These are phyloP conservation scores for Sporothrix protearum DNA, from an alignment of 2,329 filamentous ascomycete species.

Conservation along the genomic window DNA sequence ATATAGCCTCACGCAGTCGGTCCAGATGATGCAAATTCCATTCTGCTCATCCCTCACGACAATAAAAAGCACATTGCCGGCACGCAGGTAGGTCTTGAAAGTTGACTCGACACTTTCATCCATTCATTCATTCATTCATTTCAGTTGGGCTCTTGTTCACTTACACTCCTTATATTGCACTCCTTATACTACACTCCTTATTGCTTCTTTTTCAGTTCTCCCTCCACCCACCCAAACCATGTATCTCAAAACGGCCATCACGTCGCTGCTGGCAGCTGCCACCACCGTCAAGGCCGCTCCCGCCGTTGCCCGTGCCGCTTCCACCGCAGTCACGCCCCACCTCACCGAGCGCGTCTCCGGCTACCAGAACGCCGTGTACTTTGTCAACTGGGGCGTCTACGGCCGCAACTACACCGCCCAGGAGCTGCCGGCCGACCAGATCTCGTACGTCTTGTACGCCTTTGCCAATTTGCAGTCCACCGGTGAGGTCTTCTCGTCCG, in stretches of 20 bases:
- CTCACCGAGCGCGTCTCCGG: conserved; percentile 25
- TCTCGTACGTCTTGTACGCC: conserved; percentile 76
- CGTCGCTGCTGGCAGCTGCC: conserved; percentile 10
- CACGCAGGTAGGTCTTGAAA: conserved; percentile 17
- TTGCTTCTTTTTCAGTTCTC: background rate
- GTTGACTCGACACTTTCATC: conserved; percentile 20
- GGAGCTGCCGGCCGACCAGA: conserved; percentile 62
- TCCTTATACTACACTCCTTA: background rate
- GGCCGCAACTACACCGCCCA: conserved; percentile 67
- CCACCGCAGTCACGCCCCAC: background rate
- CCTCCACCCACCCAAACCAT: conserved; percentile 6
- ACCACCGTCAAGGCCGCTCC: background rate
- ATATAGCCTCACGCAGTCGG: conserved; percentile 1
- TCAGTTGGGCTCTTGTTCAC: background rate
- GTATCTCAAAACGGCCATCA: conserved; percentile 3
- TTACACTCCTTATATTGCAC: background rate
- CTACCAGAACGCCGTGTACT: conserved; percentile 47
- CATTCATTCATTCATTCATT: conserved; percentile 19
- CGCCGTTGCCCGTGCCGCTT: background rate
- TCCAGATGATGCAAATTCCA: background rate
- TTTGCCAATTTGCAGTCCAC: conserved; percentile 72
- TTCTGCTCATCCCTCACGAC: background rate
- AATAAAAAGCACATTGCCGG: background rate
- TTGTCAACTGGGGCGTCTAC: conserved; percentile 66
- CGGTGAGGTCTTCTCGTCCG: conserved; percentile 70